Base-by-base conservation (phyloP, 2,329 filamentous ascomycete genomes). In the Pleomassaria siparia region DNA sequence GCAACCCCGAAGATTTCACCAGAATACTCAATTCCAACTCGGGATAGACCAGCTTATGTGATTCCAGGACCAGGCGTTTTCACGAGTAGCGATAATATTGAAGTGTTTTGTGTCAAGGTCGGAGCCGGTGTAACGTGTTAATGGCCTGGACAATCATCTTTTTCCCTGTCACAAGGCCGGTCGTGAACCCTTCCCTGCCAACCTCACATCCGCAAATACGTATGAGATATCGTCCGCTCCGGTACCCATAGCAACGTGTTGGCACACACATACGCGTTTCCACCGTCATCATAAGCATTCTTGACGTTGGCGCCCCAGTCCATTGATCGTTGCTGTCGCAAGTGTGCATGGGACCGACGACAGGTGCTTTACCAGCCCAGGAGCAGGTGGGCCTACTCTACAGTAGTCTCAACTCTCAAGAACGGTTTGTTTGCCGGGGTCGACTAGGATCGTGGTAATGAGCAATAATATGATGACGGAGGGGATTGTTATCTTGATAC, bases 171-270 rank as follows among this genome's bases (percentile, higher is more conserved):
- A 78, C 74, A 4, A 75, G 61, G 4, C 75, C 76, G 16, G 71
- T 72, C 4, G 77, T 80, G 61, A 82, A 80, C 68, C 76, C 16
- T 81, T 40, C 7, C 41, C 81, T 1, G 69, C 60, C 49, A 85
- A 73, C 18, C 70, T 71, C 4, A 81, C 81, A 7, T 82, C 81
- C 2, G 82, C 80, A 58, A 82, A 85, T 9, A 82, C 82, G 58
- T 84, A 85, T 11, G 80, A 74, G 9, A 81, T 56, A n/a, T 69
- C 66, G 39, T 79, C 74, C 52, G 73, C 78, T 46, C 83, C 73
- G n/a, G n/a, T n/a, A 78, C 80, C 76, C 77, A 84, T 0, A 83
- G 81, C 24, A 72, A 74, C 63, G 84, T 78, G 68, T 77, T 76
- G 32, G 75, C 76, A 65, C 83, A 85, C 7, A 41, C 33, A 67